Conservation (phyloP, 306 rosid species). For the Malus sylvestris region DNA sequence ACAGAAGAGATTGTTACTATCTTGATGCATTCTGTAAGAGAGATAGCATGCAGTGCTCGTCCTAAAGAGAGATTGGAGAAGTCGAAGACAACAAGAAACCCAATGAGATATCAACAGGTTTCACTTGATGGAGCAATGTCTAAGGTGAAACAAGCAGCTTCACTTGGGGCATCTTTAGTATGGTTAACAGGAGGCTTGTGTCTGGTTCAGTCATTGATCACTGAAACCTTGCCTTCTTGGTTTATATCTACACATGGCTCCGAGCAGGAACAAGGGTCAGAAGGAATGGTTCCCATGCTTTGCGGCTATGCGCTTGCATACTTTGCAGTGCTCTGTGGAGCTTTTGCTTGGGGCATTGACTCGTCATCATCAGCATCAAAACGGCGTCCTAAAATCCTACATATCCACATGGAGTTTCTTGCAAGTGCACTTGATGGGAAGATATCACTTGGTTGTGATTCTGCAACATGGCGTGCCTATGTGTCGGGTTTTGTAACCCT, state of each 20-base stretch:
- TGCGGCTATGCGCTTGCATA: slow-evolving; percentile 84
- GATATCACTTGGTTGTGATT: slow-evolving; percentile 83
- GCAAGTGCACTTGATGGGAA: slow-evolving; percentile 92
- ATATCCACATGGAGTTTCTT: slow-evolving; percentile 80
- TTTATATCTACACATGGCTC: slow-evolving; percentile 70
- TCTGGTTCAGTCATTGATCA: slow-evolving; percentile 71
- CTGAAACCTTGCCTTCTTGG: slow-evolving; percentile 93
- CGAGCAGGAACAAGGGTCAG: slow-evolving; percentile 46
- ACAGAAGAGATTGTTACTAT: slow-evolving; percentile 71
- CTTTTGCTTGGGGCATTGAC: slow-evolving; percentile 91
- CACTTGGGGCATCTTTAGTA: slow-evolving; percentile 81
- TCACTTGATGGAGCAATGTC: slow-evolving; percentile 74
- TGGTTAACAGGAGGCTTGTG: slow-evolving; percentile 79
- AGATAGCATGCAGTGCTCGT: slow-evolving; percentile 42
- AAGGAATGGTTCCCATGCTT: slow-evolving; percentile 78
- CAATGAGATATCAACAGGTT: slow-evolving; percentile 45
- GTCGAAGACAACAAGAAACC: slow-evolving; percentile 40
- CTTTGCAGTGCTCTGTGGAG: slow-evolving; percentile 74
- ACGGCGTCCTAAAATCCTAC: slow-evolving; percentile 70
- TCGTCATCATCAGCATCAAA: slow-evolving; percentile 75
- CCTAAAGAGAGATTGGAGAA: slow-evolving; percentile 42
- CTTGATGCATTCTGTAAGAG: slow-evolving; percentile 74
- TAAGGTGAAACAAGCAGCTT: slow-evolving; percentile 78
- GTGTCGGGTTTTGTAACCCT: slow-evolving; percentile 76
- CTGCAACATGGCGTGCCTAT: slow-evolving; percentile 85